Base-by-base conservation (phyloP, 257 asterid species). In the Nicotiana tomentosiformis region DNA sequence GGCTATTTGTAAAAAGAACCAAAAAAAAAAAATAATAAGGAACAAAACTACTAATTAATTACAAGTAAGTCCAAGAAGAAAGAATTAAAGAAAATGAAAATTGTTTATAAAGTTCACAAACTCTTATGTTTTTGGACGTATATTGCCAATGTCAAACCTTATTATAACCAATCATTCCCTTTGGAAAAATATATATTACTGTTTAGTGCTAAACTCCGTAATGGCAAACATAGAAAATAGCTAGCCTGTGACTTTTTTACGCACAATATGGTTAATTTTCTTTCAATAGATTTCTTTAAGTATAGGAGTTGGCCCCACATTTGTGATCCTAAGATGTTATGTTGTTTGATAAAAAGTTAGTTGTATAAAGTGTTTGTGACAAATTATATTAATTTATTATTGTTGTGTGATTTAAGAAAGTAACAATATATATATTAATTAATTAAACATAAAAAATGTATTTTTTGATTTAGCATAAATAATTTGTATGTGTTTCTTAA, bases 171-270 rank as follows among this genome's bases (percentile, higher is more conserved):
- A 72, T 72, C 79, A 46, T 72, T 72, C n/a, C 60, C 23, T 46
- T 12, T 11, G 60, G 35, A 11, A 46, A 70, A 72, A 72, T 46
- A 17, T 46, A 46, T 46, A 12, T 23, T 72, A 23, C 61, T 46
- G 18, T 72, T 72, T 43, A 74, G 35, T 9, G 61, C 79, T 26
- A 74, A 43, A 74, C 79, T 74, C 62, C 15, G 39, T 74, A 74
- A 49, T 74, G 79, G 79, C 62, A 49, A 74, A 74, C 79, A 74
- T 74, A 74, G 79, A 74, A 74, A 74, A 74, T 43, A 43, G 12
- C 15, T 74, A 46, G 39, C 43, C 35, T 12, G 79, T 49, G 79
- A 74, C 79, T 49, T 26, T 74, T 12, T 74, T 46, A 14, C 3
- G 39, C 61, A 74, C 62, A 20, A 23, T 46, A 74, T 23, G 62